These are phyloP conservation scores for Penicillium sp. DNA, from an alignment of 2,329 filamentous ascomycete species.

Conservation along the genomic window DNA sequence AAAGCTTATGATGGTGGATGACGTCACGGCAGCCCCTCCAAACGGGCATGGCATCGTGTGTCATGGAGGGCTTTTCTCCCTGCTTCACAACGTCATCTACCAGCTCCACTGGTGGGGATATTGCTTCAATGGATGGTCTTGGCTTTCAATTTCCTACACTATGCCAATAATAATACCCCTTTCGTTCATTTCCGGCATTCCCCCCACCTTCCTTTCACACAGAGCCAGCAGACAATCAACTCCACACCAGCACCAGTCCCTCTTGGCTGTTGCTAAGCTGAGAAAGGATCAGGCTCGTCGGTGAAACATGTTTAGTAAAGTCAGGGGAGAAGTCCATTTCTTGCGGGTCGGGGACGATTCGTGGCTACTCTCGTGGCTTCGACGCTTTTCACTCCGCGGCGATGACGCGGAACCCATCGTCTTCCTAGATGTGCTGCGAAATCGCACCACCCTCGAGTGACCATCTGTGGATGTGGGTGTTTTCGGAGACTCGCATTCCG, in stretches of 20 bases:
- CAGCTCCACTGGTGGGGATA: slow-evolving; percentile 8
- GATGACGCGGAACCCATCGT: slow-evolving; percentile 7
- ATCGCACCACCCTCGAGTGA: slow-evolving; percentile 14
- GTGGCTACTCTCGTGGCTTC: slow-evolving; percentile 10
- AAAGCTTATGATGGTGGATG: slow-evolving; percentile 20
- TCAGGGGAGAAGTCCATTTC: slow-evolving; percentile 18
- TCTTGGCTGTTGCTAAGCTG: slow-evolving; percentile 3
- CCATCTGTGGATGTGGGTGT: slow-evolving; percentile 13
- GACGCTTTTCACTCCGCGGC: slow-evolving; percentile 13
- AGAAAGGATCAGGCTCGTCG: slow-evolving; percentile 12
- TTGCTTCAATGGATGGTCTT: slow-evolving; percentile 6
- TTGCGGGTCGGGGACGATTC: slow-evolving; percentile 14
- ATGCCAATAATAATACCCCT: slow-evolving; percentile 13
- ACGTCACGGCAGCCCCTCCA: slow-evolving; percentile 17
- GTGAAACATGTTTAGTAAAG: slow-evolving; percentile 16
- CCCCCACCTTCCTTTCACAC: background rate
- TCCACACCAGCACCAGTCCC: slow-evolving; percentile 4
- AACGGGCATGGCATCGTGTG: slow-evolving; percentile 8
- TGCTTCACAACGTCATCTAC: slow-evolving; percentile 20
- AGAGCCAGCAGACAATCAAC: slow-evolving; percentile 1
- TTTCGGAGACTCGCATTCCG: slow-evolving; percentile 11
- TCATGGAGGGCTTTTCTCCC: slow-evolving; percentile 15
- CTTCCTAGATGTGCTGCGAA: slow-evolving; percentile 11
- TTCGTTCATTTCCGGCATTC: background rate
- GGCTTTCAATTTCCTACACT: slow-evolving; percentile 14